Base-by-base conservation (phyloP, 2,329 filamentous ascomycete genomes). In the Apiospora marii region DNA sequence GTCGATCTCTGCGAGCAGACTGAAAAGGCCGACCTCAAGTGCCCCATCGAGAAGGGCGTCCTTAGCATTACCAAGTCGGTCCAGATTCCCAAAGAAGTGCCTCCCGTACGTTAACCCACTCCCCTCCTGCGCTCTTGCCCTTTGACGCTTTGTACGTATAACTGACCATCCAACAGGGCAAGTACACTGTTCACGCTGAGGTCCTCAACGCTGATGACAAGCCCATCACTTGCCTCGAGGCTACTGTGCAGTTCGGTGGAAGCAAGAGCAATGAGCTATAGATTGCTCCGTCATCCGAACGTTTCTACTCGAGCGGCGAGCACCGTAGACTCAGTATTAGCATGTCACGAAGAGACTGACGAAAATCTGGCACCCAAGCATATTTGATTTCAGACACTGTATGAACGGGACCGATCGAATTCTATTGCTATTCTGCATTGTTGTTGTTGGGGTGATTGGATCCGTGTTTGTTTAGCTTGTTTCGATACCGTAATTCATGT, bases 1-100 rank as follows among this genome's bases (percentile, higher is more conserved):
- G 91, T 92, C 79, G 93, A 98, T 80, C 89, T 98, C 49, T 99
- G 96, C 86, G 93, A 98, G 74, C 92, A 97, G 82, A 90, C 97
- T 76, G 87, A 89, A 81, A 95, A 98, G 77, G 94, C 98, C 64
- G 94, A 98, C 78, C 86, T 98, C 72, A 85, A 94, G 78, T 99
- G 96, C 84, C 96, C 96, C 68, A 88, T 99, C 73, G 87, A 97
- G 84, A 90, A 94, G 84, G 96, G 95, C 73, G 85, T 91, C 30
- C 87, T 95, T 80, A 85, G 85, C 49, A 85, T 99, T 77, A 90
- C 85, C 76, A 98, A 98, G 88, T 87, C 91, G 27, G 94, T 98
- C 71, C 91, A 96, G 49, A 87, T 99, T 74, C 96, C 96, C 70
- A 90, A 87, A 77, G 90, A 97, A 83, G 96, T 98, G 76, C 96